A percentile compares a stretch with the other conserved stretches of the same genome.
Conservation (phyloP, 164 flowering plant genomes). For the Akebia trifoliata region DNA sequence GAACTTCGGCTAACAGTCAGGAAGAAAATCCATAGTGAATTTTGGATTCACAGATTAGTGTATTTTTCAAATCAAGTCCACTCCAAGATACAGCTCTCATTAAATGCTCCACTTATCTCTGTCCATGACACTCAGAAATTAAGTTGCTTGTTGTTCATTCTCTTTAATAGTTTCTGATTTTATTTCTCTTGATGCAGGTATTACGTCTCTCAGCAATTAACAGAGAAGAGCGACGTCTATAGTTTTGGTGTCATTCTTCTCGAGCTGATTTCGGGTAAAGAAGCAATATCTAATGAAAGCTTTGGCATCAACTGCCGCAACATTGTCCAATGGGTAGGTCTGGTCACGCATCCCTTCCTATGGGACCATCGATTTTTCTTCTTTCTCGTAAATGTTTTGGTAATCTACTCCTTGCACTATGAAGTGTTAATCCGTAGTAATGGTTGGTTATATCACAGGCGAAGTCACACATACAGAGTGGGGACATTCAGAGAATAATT, state of each 20-base stretch:
- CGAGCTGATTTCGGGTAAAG: constrained; percentile 91
- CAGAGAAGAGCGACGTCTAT: constrained; percentile 94
- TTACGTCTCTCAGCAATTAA: constrained; percentile 90
- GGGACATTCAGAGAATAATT: constrained; percentile 87
- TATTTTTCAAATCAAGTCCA: too few species aligned
- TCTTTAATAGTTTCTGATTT: too few species aligned
- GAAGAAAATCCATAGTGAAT: too few species aligned
- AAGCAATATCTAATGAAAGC: constrained; percentile 90
- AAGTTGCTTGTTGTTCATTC: background rate
- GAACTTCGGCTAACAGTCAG: too few species aligned
- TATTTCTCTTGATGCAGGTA: constrained; percentile 44
- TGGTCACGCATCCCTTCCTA: background rate
- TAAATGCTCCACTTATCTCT: too few species aligned
- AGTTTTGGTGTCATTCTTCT: constrained; percentile 98
- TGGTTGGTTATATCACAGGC: constrained; percentile 51
- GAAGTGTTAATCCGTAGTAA: background rate
- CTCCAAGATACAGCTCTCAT: too few species aligned
- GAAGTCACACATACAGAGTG: constrained; percentile 77
- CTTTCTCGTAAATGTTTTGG: background rate
- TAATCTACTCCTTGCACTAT: background rate
- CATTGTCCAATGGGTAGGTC: constrained; percentile 94
- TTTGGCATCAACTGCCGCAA: constrained; percentile 87
- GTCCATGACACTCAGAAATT: too few species aligned
- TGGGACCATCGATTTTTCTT: background rate
- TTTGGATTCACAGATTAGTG: too few species aligned